Conservation (phyloP, 163 green algal species). For the Coccomyxa subellipsoidea region DNA sequence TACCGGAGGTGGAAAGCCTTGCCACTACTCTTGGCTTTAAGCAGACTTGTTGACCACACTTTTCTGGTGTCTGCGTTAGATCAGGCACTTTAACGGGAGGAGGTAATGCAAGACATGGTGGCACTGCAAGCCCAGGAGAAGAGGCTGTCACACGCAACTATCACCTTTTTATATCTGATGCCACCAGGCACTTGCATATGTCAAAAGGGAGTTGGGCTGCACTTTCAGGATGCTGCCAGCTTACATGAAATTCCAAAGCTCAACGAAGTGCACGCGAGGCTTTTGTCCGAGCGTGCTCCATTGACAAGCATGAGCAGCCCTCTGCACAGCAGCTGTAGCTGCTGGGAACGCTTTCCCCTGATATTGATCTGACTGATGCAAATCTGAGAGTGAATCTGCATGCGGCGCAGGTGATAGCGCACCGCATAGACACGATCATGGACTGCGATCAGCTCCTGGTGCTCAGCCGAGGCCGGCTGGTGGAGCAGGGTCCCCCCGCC, state of each 20-base stretch:
- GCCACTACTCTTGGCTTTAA: neutral
- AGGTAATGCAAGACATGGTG: neutral
- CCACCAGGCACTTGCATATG: too few species aligned
- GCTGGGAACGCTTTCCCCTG: too few species aligned
- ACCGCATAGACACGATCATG: constrained; percentile 90
- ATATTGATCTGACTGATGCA: too few species aligned
- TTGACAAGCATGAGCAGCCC: constrained; percentile 26
- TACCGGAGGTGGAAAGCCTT: neutral
- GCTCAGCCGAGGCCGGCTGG: constrained; percentile 69
- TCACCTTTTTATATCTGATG: too few species aligned
- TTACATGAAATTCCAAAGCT: neutral
- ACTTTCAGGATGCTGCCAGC: neutral
- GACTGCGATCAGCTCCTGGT: constrained; percentile 87
- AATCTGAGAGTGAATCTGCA: too few species aligned
- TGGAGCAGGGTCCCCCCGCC: constrained; percentile 68
- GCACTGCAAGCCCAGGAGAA: neutral
- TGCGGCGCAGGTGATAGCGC: constrained; percentile 77
- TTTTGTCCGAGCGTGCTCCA: neutral
- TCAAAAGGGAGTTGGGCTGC: too few species aligned
- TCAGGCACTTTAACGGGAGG: neutral
- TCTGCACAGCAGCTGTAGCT: constrained; percentile 63
- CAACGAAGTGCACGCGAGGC: neutral
- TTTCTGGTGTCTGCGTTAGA: neutral
- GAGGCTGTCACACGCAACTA: too few species aligned
- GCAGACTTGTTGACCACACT: neutral